Conservation (phyloP, 352 stramenopile genomes). For the Pythium volutum region DNA sequence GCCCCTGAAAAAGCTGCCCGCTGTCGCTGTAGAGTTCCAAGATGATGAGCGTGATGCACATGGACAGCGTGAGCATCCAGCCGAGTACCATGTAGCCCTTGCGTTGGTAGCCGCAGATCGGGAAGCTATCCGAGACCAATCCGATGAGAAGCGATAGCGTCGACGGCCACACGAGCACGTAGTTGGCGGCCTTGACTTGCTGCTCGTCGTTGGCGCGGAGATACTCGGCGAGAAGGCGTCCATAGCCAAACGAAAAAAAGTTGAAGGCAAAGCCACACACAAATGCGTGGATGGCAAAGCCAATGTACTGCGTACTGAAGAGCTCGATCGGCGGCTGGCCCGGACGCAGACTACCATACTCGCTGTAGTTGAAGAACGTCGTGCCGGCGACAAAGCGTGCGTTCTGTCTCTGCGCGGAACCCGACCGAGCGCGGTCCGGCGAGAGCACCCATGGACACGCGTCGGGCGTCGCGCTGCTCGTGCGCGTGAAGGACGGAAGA, state of each 20-base stretch:
- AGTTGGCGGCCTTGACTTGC: slow-evolving; percentile 21
- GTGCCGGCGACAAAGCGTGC: slow-evolving; percentile 23
- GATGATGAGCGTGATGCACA: slow-evolving; percentile 10
- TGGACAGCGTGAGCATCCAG: slow-evolving; percentile 18
- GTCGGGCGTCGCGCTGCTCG: not conserved
- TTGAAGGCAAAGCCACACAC: slow-evolving; percentile 15
- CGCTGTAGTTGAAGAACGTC: slow-evolving; percentile 30
- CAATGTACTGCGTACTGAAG: slow-evolving; percentile 12
- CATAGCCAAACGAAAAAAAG: slow-evolving; percentile 21
- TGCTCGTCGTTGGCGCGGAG: slow-evolving; percentile 9
- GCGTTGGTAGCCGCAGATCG: slow-evolving; percentile 57
- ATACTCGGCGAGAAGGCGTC: slow-evolving; percentile 15
- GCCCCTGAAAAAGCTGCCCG: not conserved
- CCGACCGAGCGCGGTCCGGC: not conserved
- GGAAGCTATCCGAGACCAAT: slow-evolving; percentile 54
- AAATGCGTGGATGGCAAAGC: slow-evolving; percentile 11
- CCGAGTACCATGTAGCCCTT: slow-evolving; percentile 81
- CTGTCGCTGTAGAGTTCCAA: slow-evolving; percentile 14
- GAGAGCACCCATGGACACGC: slow-evolving; percentile 7
- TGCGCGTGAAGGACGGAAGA: slow-evolving; percentile 1
- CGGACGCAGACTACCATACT: slow-evolving; percentile 24
- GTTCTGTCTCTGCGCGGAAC: not conserved
- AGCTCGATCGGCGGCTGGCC: slow-evolving; percentile 10
- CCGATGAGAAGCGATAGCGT: slow-evolving; percentile 73
- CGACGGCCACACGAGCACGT: slow-evolving; percentile 41